phyloP scores from a whole-genome alignment of 805 yeast species.

The Nakazawaea wyomingensis region DNA sequence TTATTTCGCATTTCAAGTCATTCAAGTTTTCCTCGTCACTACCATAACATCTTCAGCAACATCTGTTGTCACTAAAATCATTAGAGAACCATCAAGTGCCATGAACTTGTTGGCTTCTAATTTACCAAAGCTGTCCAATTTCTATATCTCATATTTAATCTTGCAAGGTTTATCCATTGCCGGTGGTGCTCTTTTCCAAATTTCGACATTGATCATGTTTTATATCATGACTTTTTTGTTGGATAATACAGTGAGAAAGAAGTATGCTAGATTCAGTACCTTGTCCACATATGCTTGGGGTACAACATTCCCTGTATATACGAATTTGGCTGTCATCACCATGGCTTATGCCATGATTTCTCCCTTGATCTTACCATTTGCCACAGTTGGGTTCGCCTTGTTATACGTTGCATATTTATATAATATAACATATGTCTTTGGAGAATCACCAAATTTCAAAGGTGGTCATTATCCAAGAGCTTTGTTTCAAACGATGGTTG shows the following conservation, averaged over 20 bases:
- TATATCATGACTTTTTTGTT: constrained; percentile 52
- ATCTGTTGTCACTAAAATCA: constrained; percentile 57
- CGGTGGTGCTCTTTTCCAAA: constrained; percentile 61
- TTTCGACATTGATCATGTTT: constrained; percentile 52
- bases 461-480: constrained; percentile 89
- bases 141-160: constrained; percentile 61
- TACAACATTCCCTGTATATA: constrained; percentile 69
- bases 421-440: constrained; percentile 66
- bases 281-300: constrained; percentile 64
- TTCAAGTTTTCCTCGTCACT: constrained; percentile 67
- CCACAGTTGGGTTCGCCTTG: constrained; percentile 62
- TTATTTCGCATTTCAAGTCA: constrained; percentile 63
- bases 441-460: constrained; percentile 65
- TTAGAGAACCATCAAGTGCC: constrained; percentile 52
- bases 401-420: constrained; percentile 75
- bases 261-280: constrained; percentile 52
- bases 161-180: constrained; percentile 65
- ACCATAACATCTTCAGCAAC: constrained; percentile 70
- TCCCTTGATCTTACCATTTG: constrained; percentile 76
- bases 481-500: constrained; percentile 80
- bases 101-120: constrained; percentile 58
- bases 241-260: constrained; percentile 65
- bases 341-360: constrained; percentile 70
- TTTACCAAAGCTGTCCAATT: constrained; percentile 70
- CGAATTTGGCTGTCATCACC: constrained; percentile 64